Base-by-base conservation (phyloP, 192 early-diverging fungal species). In the Coemansia erecta region DNA sequence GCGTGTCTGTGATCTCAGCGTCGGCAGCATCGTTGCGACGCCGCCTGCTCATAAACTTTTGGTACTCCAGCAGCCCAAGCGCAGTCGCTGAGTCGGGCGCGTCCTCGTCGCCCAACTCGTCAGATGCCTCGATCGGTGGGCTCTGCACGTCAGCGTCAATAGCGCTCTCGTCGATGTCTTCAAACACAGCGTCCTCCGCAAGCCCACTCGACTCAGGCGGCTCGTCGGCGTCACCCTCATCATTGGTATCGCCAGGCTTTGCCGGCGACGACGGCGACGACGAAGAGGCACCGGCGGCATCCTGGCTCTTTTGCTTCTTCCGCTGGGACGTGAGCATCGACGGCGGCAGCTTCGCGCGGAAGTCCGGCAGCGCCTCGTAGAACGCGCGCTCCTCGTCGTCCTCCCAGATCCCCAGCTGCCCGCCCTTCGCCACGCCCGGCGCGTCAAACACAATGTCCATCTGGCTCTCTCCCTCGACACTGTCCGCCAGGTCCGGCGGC, bases 321-420 rank as follows among this genome's bases (percentile, higher is more conserved):
- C 58, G 45, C 6, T 53, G 53, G 2, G 53, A 31, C 37, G 83
- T 87, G 10, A 99, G 81, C 58, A 99, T 84, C 14, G 94, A 81
- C 15, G 84, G 86, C 14, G 98, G 98, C 11, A 99, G 89, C 12
- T 86, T 69, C 10, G 86, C 80, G 53, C 83, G 74, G 31, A 99
- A 77, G 64, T 97, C 90, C 33, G 90, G 66, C 5, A 98, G 57
- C 31, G 86, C 80, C 62, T 97, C 93, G 64, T 98, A 99, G 70
- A 99, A 97, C 45, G 80, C 73, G 44, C 87, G 83, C 22, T 88
- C 86, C 41, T 98, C 96, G 22, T 98, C 94, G 64, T 97, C 94
- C 63, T 98, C 95, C 92, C 95, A 99, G 18, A 87, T 69, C 22
- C 52, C 60, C 41, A 43, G 13, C 40, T 60, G 33, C 17, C 46